Evolutionary conservation across 371 early-diverging fungal species (phyloP), one percentile per base, ranked within the genome.

Genomic region (Mucor velutinosus): DNA sequence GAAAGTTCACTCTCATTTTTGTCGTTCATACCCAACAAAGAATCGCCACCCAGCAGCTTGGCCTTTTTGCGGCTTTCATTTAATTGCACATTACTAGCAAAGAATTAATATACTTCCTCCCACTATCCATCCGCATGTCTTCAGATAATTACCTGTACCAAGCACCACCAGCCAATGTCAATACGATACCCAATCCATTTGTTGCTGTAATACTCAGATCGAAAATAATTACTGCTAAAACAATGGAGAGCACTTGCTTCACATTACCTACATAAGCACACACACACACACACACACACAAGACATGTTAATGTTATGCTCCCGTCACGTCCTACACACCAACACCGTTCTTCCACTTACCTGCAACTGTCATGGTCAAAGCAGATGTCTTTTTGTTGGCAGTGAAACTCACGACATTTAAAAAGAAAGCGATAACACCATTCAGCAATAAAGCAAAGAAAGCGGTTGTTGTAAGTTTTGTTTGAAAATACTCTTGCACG

Each of bases 301-400:
- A 10, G 12, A 10, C n/a, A 17, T 3, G 39, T 43, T 51, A 12
- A 15, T 33, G 21, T 45, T 39, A 7, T 57, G 51, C 33, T 0
- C 25, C 15, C 17, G 11, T 35, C 15, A 17, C 37, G 14, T 37
- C 14, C 37, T 8, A 14, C 12, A 8, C 7, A 35, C 11, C 37
- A 37, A 37, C n/a, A 37, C 4, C 37, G 4, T 35, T 10, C 4
- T 8, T 10, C 37, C 10, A 32, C 41, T 75, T 77, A 84, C 89
- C 94, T 45, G 95, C 94, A 17, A 95, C 95, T 0, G 93, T 92
- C 92, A 94, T 94, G 15, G 92, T 92, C 53, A 96, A 80, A 1
- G 96, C 93, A 30, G 90, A 87, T 21, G 94, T 93, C 75, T 90
- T 89, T 73, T 90, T 91, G 81, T 92, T 94, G 39, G 95, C 94